A percentile compares a stretch with the other conserved stretches of the same genome.
phyloP scores from a whole-genome alignment of 1,139 yeast genomes.

The Torulaspora pretoriensis region DNA sequence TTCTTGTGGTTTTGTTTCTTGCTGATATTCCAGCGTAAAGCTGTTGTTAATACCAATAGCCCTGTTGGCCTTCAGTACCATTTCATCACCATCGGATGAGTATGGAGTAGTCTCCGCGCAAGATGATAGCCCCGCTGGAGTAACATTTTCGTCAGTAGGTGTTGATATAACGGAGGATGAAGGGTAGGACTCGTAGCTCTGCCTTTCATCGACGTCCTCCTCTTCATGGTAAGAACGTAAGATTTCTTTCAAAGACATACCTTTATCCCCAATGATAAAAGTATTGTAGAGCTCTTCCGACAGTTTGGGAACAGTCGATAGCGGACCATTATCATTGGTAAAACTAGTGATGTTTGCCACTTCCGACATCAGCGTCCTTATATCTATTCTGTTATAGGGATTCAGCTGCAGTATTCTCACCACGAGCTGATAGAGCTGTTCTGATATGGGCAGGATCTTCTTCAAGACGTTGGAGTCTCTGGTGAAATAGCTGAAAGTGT shows the following conservation, averaged over 20 bases:
- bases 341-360: slow-evolving; percentile 39
- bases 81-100: slow-evolving; percentile 16
- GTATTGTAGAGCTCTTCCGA: slow-evolving; percentile 18
- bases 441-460: slow-evolving; percentile 44
- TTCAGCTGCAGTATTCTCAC: slow-evolving; percentile 53
- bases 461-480: slow-evolving; percentile 50
- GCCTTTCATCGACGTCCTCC: slow-evolving; percentile 16
- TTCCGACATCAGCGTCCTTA: slow-evolving; percentile 43
- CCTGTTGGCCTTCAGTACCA: slow-evolving; percentile 8
- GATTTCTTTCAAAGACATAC: slow-evolving; percentile 17
- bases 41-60: slow-evolving; percentile 7
- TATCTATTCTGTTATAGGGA: slow-evolving; percentile 59
- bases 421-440: slow-evolving; percentile 55
- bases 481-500: slow-evolving; percentile 51
- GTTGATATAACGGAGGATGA: slow-evolving; percentile 7
- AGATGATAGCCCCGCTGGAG: slow-evolving; percentile 10
- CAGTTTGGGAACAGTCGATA: slow-evolving; percentile 29
- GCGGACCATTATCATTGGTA: slow-evolving; percentile 38
- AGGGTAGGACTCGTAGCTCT: slow-evolving; percentile 7
- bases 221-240: slow-evolving; percentile 17
- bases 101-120: slow-evolving; percentile 17
- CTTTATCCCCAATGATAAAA: slow-evolving; percentile 21
- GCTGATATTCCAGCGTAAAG: slow-evolving; percentile 1
- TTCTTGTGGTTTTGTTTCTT: background rate
- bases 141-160: slow-evolving; percentile 10